Evolutionary conservation across 2,329 filamentous ascomycete genomes (phyloP).

Genomic region (Alternaria tenuissima): DNA sequence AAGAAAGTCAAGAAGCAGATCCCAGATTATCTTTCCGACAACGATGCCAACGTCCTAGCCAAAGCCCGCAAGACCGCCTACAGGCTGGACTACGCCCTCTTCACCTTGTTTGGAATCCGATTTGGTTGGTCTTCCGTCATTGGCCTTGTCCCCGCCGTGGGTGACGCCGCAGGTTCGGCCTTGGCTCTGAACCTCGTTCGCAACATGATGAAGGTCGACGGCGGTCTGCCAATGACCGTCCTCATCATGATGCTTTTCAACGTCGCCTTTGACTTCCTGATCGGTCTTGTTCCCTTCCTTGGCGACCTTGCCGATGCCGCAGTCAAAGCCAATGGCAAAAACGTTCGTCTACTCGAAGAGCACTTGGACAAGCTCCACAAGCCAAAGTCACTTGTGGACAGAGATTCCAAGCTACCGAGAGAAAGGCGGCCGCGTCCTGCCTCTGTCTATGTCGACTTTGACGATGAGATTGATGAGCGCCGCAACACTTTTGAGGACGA

Average conservation of each 20-base stretch:
- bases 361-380: conserved; percentile 74
- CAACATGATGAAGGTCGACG: conserved; percentile 76
- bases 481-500: conserved; percentile 31
- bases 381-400: conserved; percentile 43
- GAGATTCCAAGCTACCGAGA: conserved; percentile 27
- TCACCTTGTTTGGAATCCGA: conserved; percentile 79
- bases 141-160: conserved; percentile 81
- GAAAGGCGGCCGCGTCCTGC: conserved; percentile 52
- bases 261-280: conserved; percentile 74
- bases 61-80: conserved; percentile 88
- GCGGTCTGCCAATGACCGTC: conserved; percentile 71
- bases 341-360: conserved; percentile 73
- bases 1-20: conserved; percentile 88
- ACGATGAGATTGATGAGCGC: conserved; percentile 49
- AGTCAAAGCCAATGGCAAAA: conserved; percentile 79
- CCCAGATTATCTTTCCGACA: conserved; percentile 80
- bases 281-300: conserved; percentile 77
- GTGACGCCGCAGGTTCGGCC: conserved; percentile 53
- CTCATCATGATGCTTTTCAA: conserved; percentile 81
- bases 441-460: conserved; percentile 57
- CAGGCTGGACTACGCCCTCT: conserved; percentile 82
- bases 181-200: conserved; percentile 71
- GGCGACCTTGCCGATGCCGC: conserved; percentile 79
- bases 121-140: conserved; percentile 93
- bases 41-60: conserved; percentile 84